These are phyloP conservation scores for Entelexis sorbosivorans DNA, from an alignment of 1,139 yeast species.

Conservation along the genomic window DNA sequence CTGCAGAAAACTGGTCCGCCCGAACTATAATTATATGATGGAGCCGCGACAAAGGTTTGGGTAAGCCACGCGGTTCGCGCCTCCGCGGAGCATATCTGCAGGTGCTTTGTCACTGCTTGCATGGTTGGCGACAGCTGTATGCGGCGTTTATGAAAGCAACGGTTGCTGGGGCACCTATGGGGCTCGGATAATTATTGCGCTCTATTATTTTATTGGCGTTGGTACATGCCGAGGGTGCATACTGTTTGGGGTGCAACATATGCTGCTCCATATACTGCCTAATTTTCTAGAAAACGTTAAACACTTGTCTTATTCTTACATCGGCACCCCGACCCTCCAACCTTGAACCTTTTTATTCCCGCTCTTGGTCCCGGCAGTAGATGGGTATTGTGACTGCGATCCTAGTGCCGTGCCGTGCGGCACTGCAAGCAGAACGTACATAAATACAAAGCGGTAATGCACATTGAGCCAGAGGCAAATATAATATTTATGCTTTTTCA, in stretches of 20 bases:
- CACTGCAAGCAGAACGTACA: too few relatives aligned
- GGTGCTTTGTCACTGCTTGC: neutral
- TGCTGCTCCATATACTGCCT: neutral
- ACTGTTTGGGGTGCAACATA: neutral
- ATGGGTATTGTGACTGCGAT: neutral
- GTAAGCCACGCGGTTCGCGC: neutral
- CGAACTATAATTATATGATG: neutral
- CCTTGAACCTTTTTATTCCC: neutral
- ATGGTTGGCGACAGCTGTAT: neutral
- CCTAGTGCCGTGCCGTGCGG: neutral
- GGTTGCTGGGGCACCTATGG: neutral
- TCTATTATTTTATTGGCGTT: neutral
- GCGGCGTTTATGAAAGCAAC: neutral
- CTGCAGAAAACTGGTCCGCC: neutral
- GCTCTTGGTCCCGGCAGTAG: neutral
- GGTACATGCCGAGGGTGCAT: neutral
- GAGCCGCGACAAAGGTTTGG: neutral
- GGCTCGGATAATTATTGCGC: neutral
- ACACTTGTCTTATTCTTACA: neutral
- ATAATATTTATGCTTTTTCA: too few relatives aligned
- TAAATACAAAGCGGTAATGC: too few relatives aligned
- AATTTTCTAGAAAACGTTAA: neutral
- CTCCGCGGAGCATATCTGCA: slow-evolving; percentile 2
- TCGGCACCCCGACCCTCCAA: neutral
- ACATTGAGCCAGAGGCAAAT: too few relatives aligned